Percentiles rank a stretch among this genome's conserved stretches.
These are phyloP conservation scores for Ramaria sp. DNA, from an alignment of 768 basidiomycete species.

Conservation along the genomic window DNA sequence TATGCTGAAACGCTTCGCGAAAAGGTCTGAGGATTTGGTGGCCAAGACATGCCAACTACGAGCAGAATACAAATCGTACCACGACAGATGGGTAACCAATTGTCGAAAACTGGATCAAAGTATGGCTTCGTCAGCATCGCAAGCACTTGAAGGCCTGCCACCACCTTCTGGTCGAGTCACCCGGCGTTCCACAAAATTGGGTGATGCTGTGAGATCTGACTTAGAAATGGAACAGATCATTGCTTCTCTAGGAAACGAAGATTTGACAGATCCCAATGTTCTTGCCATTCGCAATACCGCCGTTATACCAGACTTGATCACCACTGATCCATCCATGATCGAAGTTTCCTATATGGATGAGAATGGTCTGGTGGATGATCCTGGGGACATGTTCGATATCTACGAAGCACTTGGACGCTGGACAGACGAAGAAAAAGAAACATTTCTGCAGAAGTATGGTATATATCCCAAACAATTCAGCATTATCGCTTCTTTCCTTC, in stretches of 20 bases:
- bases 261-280: conserved; percentile 83
- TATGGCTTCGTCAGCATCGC: conserved; percentile 14
- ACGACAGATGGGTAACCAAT: conserved; percentile 64
- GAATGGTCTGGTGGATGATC: conserved; percentile 70
- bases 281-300: conserved; percentile 83
- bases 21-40: conserved; percentile 37
- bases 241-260: conserved; percentile 85
- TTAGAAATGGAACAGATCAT: conserved; percentile 97
- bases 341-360: conserved; percentile 72
- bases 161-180: conserved; percentile 47
- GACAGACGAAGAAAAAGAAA: conserved; percentile 75
- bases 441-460: conserved; percentile 74
- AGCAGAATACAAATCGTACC: conserved; percentile 55
- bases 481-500: conserved; percentile 69
- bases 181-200: conserved; percentile 51
- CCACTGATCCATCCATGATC: conserved; percentile 48
- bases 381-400: conserved; percentile 65
- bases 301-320: conserved; percentile 83
- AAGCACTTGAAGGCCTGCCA: conserved; percentile 26
- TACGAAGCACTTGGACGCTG: conserved; percentile 72
- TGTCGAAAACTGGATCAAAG: conserved; percentile 59
- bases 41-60: conserved; percentile 49
- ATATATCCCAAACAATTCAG: conserved; percentile 91
- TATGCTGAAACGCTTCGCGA: conserved; percentile 43
- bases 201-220: conserved; percentile 88